phyloP scores from a whole-genome alignment of 192 early-diverging fungal genomes.

The Podila epigama region DNA sequence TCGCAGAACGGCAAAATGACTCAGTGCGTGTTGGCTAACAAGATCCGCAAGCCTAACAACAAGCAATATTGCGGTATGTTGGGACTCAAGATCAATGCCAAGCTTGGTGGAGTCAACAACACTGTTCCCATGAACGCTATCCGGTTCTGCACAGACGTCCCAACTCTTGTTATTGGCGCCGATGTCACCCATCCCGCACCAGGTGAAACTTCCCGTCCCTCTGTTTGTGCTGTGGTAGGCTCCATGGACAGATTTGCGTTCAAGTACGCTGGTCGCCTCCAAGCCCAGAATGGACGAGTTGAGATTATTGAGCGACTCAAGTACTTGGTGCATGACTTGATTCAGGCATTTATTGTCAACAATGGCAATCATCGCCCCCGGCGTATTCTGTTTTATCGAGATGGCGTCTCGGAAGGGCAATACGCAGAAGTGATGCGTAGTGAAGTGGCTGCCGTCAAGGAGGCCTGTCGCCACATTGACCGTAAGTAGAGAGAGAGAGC shows the following conservation, averaged over 20 bases:
- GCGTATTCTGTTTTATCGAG: constrained; percentile 85
- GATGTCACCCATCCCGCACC: constrained; percentile 83
- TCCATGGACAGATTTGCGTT: constrained; percentile 8
- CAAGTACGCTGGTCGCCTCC: constrained; percentile 12
- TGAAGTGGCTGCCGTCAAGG: constrained; percentile 60
- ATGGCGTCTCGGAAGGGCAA: constrained; percentile 89
- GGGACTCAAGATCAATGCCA: constrained; percentile 87
- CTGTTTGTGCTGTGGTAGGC: constrained; percentile 18
- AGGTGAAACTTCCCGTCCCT: constrained; percentile 47
- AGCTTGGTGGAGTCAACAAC: constrained; percentile 49
- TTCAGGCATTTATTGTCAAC: constrained; percentile 62
- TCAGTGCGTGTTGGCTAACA: constrained; percentile 6
- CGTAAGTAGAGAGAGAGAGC: too few species aligned
- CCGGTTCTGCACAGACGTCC: constrained; percentile 64
- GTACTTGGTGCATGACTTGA: constrained; percentile 63
- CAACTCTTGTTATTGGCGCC: constrained; percentile 82
- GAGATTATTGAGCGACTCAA: constrained; percentile 66
- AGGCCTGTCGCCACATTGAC: constrained; percentile 15
- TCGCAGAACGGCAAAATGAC: background rate
- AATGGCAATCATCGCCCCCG: constrained; percentile 73
- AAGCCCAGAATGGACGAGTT: background rate
- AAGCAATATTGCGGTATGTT: constrained; percentile 86
- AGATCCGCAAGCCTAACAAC: constrained; percentile 6
- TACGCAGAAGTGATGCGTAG: constrained; percentile 59
- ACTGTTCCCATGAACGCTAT: constrained; percentile 23